phyloP scores from a whole-genome alignment of 2,329 filamentous ascomycete species.

The Bretziella fagacearum region DNA sequence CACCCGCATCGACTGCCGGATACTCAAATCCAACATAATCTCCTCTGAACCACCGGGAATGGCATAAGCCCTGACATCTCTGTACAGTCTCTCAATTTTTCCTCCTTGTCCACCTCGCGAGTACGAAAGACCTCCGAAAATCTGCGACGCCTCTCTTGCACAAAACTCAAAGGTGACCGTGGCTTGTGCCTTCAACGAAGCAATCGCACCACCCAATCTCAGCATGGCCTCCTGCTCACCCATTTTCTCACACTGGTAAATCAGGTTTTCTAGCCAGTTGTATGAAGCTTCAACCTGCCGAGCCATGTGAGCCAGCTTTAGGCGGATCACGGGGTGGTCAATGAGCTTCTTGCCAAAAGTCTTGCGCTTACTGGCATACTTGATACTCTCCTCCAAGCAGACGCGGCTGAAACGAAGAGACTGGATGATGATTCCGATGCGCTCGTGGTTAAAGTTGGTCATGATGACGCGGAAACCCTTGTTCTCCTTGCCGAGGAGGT shows the following conservation, averaged over 20 bases:
- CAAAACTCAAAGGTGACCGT: constrained; percentile 97
- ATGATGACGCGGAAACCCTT: constrained; percentile 90
- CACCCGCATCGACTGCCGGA: constrained; percentile 76
- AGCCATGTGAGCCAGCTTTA: constrained; percentile 97
- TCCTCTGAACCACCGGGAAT: constrained; percentile 93
- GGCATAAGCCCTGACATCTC: constrained; percentile 89
- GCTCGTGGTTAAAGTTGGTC: constrained; percentile 99
- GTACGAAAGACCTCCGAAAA: constrained; percentile 90
- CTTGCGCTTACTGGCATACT: constrained; percentile 91
- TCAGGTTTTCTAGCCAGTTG: constrained; percentile 88
- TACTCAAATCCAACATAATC: constrained; percentile 96
- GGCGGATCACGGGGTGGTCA: constrained; percentile 88
- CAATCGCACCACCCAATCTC: constrained; percentile 85
- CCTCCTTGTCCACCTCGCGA: constrained; percentile 84
- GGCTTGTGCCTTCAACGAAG: constrained; percentile 79
- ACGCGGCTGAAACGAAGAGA: constrained; percentile 88
- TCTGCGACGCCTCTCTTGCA: constrained; percentile 88
- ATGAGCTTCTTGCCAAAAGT: constrained; percentile 96
- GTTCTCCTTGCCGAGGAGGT: constrained; percentile 94
- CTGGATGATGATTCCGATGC: constrained; percentile 97
- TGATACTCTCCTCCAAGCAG: constrained; percentile 90
- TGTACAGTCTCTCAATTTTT: constrained; percentile 86
- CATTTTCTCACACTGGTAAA: constrained; percentile 90
- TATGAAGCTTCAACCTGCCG: constrained; percentile 95
- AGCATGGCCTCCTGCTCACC: constrained; percentile 90